Conservation (phyloP, 2,329 filamentous ascomycete genomes). For the Pseudocercospora musae region DNA sequence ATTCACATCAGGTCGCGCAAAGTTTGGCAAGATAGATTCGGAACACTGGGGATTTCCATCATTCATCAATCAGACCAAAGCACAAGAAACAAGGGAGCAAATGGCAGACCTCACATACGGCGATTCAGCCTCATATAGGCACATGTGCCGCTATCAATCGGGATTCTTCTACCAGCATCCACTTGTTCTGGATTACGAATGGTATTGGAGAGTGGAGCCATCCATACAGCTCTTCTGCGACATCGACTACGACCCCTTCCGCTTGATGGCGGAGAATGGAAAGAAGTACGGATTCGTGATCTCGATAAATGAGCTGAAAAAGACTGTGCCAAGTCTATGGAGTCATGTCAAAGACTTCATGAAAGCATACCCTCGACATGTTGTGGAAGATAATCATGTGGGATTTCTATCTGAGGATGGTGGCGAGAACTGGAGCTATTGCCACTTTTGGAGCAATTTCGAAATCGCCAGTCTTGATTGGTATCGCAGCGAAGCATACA, state of each 20-base stretch:
- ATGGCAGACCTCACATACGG: conserved; percentile 1
- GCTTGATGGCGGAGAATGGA: conserved; percentile 35
- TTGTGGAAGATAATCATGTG: background rate
- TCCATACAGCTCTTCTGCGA: conserved; percentile 56
- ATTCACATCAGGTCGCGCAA: background rate
- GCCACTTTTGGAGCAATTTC: conserved; percentile 53
- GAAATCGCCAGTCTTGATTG: conserved; percentile 51
- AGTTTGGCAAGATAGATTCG: background rate
- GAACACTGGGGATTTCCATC: background rate
- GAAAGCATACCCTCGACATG: conserved; percentile 23
- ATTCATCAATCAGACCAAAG: background rate
- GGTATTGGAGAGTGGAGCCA: conserved; percentile 61
- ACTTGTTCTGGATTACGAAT: conserved; percentile 49
- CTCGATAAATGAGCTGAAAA: conserved; percentile 46
- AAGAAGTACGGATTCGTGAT: conserved; percentile 52
- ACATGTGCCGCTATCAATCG: conserved; percentile 43
- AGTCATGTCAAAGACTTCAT: conserved; percentile 49
- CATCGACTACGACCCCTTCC: conserved; percentile 41
- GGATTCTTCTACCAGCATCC: conserved; percentile 42
- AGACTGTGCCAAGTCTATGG: conserved; percentile 47
- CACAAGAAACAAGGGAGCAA: background rate
- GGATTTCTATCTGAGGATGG: background rate
- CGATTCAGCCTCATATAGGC: conserved; percentile 29
- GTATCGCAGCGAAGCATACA: conserved; percentile 50
- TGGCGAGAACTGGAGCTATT: conserved; percentile 48